phyloP scores from a whole-genome alignment of 164 flowering plant species.

The Paratinospora sagittata region DNA sequence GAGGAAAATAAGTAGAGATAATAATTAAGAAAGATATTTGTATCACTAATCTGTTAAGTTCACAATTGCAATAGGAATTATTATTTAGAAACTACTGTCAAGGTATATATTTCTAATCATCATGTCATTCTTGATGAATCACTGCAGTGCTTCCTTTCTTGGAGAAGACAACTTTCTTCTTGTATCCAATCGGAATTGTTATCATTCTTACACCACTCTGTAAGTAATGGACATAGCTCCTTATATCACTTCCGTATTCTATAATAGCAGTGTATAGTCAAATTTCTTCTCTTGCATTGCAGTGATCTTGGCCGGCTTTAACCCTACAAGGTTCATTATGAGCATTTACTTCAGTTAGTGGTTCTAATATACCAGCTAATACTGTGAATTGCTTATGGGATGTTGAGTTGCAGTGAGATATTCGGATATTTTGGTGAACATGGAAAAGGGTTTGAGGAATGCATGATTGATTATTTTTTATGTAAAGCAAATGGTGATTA shows the following conservation, averaged over 20 bases:
- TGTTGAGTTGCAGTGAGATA: neutral
- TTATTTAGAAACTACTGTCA: neutral
- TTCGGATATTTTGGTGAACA: neutral
- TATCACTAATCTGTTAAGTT: neutral
- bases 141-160: constrained; percentile 84
- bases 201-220: constrained; percentile 79
- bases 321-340: constrained; percentile 92
- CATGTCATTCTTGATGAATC: constrained; percentile 3
- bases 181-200: constrained; percentile 84
- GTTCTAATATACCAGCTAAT: constrained; percentile 20
- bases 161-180: constrained; percentile 91
- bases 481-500: neutral
- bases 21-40: no score
- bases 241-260: neutral
- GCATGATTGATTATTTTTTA: constrained; percentile 9
- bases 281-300: constrained; percentile 23
- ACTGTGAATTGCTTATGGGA: constrained; percentile 5
- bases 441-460: constrained; percentile 2
- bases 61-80: neutral
- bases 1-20: no score
- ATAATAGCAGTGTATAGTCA: neutral
- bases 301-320: constrained; percentile 90
- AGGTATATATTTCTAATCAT: neutral
- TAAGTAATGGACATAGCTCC: constrained; percentile 33
- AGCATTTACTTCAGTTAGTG: constrained; percentile 71